Percentiles rank a stretch among this genome's conserved stretches.
Conservation (phyloP, 1,139 yeast species). For the Hyphopichia buzzinii region DNA sequence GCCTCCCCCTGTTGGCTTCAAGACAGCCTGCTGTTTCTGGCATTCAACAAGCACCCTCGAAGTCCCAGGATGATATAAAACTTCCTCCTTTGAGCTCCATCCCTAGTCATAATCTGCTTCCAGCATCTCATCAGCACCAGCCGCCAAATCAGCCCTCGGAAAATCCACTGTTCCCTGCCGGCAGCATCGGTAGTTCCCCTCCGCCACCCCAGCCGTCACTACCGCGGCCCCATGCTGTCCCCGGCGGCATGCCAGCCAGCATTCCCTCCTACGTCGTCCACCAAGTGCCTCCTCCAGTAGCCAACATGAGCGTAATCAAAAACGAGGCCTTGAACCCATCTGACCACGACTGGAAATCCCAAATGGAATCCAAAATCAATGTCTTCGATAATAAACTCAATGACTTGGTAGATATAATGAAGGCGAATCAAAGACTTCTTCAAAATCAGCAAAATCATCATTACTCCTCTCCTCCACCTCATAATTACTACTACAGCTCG, state of each 20-base stretch:
- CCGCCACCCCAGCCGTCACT: conserved; percentile 1
- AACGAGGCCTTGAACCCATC: not conserved
- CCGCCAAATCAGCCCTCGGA: not conserved
- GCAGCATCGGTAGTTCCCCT: too few species aligned
- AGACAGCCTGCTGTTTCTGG: conserved; percentile 1
- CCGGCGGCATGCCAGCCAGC: not conserved
- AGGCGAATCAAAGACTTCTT: conserved; percentile 29
- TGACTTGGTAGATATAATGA: conserved; percentile 38
- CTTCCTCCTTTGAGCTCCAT: conserved; percentile 17
- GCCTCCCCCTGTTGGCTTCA: conserved; percentile 29
- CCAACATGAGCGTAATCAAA: not conserved
- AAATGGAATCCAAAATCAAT: conserved; percentile 44
- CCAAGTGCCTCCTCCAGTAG: not conserved
- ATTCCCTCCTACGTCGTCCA: conserved; percentile 1
- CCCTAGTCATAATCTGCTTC: conserved; percentile 1
- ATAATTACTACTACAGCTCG: not conserved
- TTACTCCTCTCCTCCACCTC: not conserved
- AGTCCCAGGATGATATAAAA: conserved; percentile 8
- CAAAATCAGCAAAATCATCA: conserved; percentile 17
- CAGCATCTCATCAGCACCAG: not conserved
- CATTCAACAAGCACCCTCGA: not conserved
- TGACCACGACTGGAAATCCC: conserved; percentile 36
- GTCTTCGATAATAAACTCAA: conserved; percentile 48
- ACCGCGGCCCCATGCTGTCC: not conserved
- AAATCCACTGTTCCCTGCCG: not conserved